Conservation (phyloP, 768 basidiomycete genomes). For the Galerina marginata region DNA sequence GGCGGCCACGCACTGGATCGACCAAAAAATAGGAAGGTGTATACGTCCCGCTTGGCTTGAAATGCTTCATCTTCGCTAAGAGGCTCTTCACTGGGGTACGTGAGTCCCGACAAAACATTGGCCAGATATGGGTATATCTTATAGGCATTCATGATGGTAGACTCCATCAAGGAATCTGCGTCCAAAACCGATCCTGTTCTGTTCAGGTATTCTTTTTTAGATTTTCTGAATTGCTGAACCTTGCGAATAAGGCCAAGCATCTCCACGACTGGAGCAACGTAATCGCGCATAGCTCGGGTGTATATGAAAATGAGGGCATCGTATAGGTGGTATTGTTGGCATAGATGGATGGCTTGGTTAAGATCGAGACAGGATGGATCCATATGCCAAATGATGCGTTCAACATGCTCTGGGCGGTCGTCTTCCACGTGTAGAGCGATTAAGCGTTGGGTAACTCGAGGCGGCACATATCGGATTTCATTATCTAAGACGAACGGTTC, state of each 20-base stretch:
- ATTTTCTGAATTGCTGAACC: slow-evolving; percentile 60
- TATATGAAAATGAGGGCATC: slow-evolving; percentile 96
- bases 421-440: slow-evolving; percentile 79
- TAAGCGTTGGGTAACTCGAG: slow-evolving; percentile 85
- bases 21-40: slow-evolving; percentile 85
- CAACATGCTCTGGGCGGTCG: slow-evolving; percentile 74
- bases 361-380: slow-evolving; percentile 91
- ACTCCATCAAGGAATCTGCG: slow-evolving; percentile 51
- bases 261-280: slow-evolving; percentile 87
- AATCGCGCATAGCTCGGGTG: slow-evolving; percentile 86
- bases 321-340: slow-evolving; percentile 82
- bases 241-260: slow-evolving; percentile 77
- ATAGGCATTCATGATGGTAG: slow-evolving; percentile 76
- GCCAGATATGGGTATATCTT: slow-evolving; percentile 92
- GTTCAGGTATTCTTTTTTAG: slow-evolving; percentile 35
- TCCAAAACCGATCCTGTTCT: slow-evolving; percentile 32
- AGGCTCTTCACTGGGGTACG: slow-evolving; percentile 84
- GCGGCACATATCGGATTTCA: slow-evolving; percentile 77
- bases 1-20: slow-evolving; percentile 79
- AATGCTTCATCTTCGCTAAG: slow-evolving; percentile 68
- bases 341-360: slow-evolving; percentile 89
- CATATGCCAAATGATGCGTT: slow-evolving; percentile 95
- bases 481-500: slow-evolving; percentile 83
- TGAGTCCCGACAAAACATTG: slow-evolving; percentile 77
- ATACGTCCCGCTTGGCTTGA: slow-evolving; percentile 75